A percentile compares a stretch with the other conserved stretches of the same genome.
phyloP scores from a whole-genome alignment of 371 early-diverging fungal genomes.

The Mucor velutinosus region DNA sequence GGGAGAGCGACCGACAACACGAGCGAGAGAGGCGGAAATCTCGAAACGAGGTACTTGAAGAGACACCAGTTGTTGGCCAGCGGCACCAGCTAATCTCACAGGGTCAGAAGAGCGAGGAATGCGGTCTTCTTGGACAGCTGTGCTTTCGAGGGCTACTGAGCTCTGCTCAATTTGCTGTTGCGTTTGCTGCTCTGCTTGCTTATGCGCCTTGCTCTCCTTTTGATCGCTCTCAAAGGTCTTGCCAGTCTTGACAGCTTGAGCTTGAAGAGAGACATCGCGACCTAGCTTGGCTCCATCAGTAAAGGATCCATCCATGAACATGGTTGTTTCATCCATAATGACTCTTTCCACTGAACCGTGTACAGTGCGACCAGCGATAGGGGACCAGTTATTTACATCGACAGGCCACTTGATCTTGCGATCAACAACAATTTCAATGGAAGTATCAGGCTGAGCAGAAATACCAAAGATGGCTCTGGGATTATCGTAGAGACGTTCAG shows the following conservation, averaged over 20 bases:
- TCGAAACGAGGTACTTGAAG: constrained; percentile 42
- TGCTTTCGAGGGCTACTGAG: neutral
- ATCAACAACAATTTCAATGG: constrained; percentile 84
- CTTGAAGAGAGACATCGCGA: constrained; percentile 56
- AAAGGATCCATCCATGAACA: constrained; percentile 81
- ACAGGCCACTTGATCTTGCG: constrained; percentile 46
- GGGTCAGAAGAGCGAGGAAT: constrained; percentile 25
- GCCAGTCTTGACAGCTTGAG: constrained; percentile 25
- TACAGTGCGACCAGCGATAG: constrained; percentile 50
- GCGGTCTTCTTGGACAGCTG: constrained; percentile 7
- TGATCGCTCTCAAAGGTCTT: neutral
- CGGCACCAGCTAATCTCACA: constrained; percentile 42
- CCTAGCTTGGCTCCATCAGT: constrained; percentile 47
- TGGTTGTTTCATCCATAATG: constrained; percentile 79
- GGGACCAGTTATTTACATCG: constrained; percentile 45
- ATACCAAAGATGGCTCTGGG: constrained; percentile 91
- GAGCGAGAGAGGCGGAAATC: constrained; percentile 66
- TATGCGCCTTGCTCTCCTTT: constrained; percentile 11
- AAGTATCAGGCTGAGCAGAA: constrained; percentile 86
- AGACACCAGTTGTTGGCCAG: constrained; percentile 40
- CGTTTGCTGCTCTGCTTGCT: constrained; percentile 7
- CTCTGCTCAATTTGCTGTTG: constrained; percentile 9
- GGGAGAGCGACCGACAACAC: constrained; percentile 76
- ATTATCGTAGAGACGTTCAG: constrained; percentile 75
- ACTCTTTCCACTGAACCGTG: constrained; percentile 80